Conservation (phyloP, 441 rosid genomes). For the Eruca vesicaria region DNA sequence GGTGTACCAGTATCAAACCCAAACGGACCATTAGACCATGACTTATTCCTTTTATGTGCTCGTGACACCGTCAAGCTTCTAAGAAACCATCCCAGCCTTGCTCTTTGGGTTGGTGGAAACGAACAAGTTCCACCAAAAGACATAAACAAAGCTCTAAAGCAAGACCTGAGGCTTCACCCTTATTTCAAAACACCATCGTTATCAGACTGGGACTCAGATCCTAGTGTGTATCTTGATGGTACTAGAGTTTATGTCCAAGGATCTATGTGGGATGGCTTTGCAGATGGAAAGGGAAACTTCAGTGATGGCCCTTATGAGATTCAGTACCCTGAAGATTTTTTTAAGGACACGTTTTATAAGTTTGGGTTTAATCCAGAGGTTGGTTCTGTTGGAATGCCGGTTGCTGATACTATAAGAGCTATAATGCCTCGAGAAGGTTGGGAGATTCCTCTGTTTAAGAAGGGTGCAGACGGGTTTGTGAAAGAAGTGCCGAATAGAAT, state of each 20-base stretch:
- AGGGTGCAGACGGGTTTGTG: slow-evolving; percentile 61
- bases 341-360: neutral
- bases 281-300: slow-evolving; percentile 86
- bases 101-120: slow-evolving; percentile 99
- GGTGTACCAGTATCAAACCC: slow-evolving; percentile 91
- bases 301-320: slow-evolving; percentile 86
- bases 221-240: slow-evolving; percentile 91
- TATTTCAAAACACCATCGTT: slow-evolving; percentile 47
- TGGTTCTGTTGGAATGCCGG: slow-evolving; percentile 96
- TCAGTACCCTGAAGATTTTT: neutral
- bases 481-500: slow-evolving; percentile 89
- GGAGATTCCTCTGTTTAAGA: slow-evolving; percentile 79
- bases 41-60: slow-evolving; percentile 82
- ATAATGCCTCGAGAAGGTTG: slow-evolving; percentile 96
- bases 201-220: slow-evolving; percentile 49
- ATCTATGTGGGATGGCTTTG: slow-evolving; percentile 99
- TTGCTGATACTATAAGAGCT: slow-evolving; percentile 92
- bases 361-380: slow-evolving; percentile 99
- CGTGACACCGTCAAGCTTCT: slow-evolving; percentile 93
- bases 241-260: slow-evolving; percentile 83
- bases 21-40: slow-evolving; percentile 91
- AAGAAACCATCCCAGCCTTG: slow-evolving; percentile 95
- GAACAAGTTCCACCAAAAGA: slow-evolving; percentile 96
- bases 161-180: slow-evolving; percentile 80
- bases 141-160: slow-evolving; percentile 68